Evolutionary conservation across 2,329 filamentous ascomycete genomes (phyloP), one percentile per base, ranked within the genome.

Genomic region (Aspergillus pseudoterreus): DNA sequence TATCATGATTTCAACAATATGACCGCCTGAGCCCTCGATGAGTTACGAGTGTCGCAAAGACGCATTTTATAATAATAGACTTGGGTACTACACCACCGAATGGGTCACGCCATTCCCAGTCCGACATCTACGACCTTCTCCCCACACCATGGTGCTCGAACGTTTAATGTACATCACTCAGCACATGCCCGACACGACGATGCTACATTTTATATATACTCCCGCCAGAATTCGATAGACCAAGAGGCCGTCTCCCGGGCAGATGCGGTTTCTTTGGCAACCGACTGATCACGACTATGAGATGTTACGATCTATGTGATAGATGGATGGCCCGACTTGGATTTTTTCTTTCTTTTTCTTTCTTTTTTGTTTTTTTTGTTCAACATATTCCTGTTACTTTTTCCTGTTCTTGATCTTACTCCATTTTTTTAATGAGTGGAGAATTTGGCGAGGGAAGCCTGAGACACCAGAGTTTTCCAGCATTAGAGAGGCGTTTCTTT

Each of bases 271-370:
- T 58, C 47, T 43, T 54, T 60, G 55, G 52, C 57, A 58, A 53
- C 57, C 56, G 56, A 56, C 57, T 63, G 57, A 57, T 61, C 60
- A 67, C 63, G 61, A 63, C 62, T 59, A 67, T 62, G 64, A 68
- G 67, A 69, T 61, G 60, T 70, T 70, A 72, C 64, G 69, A 71
- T 71, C 66, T 62, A 70, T 67, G 68, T 64, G 64, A 70, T 63
- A 70, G 65, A 71, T 71, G 70, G 62, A 68, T 65, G 65, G 61
- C 55, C 57, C 59, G 63, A 60, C 54, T 55, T 59, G 56, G 53
- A 58, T 56, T 51, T 47, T 56, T 53, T n/a, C n/a, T n/a, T n/a
- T n/a, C n/a, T n/a, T n/a, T n/a, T n/a, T n/a, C n/a, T n/a, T n/a
- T n/a, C n/a, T n/a, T n/a, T n/a, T n/a, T n/a, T n/a, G n/a, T n/a